Conservation (phyloP, 2,329 filamentous ascomycete genomes). For the Pyricularia grisea region DNA sequence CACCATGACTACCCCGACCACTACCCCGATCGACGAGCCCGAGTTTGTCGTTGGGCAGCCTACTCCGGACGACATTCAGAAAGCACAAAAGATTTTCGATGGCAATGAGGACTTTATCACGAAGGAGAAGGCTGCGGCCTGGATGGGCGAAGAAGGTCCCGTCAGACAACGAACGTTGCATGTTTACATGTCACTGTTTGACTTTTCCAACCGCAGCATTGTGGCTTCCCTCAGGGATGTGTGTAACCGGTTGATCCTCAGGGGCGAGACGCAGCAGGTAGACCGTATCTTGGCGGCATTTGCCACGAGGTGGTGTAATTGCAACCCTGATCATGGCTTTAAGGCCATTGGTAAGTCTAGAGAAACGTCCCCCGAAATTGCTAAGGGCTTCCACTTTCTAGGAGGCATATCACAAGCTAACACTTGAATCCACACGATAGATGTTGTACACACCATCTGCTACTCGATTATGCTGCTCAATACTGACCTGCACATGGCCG, state of each 20-base stretch:
- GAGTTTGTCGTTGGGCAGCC: conserved; percentile 48
- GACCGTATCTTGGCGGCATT: conserved; percentile 89
- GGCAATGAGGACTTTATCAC: conserved; percentile 74
- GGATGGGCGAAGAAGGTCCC: conserved; percentile 70
- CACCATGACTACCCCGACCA: conserved; percentile 7
- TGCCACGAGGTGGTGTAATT: conserved; percentile 83
- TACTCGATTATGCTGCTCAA: conserved; percentile 94
- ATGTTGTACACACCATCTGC: conserved; percentile 94
- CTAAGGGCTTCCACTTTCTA: neutral
- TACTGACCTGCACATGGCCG: conserved; percentile 88
- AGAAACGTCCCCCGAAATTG: neutral
- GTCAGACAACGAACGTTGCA: conserved; percentile 47
- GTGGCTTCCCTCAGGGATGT: conserved; percentile 69
- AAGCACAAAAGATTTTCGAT: conserved; percentile 75
- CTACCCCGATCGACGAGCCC: conserved; percentile 45
- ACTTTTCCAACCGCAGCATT: conserved; percentile 75
- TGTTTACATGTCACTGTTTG: conserved; percentile 89
- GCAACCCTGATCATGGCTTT: conserved; percentile 89
- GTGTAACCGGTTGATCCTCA: conserved; percentile 72
- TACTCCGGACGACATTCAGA: conserved; percentile 61
- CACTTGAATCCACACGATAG: conserved; percentile 28
- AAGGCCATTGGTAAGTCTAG: conserved; percentile 63
- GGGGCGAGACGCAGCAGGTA: conserved; percentile 92
- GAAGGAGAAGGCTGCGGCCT: conserved; percentile 73
- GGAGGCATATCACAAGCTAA: conserved; percentile 19